phyloP scores from a whole-genome alignment of 495 filamentous ascomycete species.

The Hypomontagnella monticulosa region DNA sequence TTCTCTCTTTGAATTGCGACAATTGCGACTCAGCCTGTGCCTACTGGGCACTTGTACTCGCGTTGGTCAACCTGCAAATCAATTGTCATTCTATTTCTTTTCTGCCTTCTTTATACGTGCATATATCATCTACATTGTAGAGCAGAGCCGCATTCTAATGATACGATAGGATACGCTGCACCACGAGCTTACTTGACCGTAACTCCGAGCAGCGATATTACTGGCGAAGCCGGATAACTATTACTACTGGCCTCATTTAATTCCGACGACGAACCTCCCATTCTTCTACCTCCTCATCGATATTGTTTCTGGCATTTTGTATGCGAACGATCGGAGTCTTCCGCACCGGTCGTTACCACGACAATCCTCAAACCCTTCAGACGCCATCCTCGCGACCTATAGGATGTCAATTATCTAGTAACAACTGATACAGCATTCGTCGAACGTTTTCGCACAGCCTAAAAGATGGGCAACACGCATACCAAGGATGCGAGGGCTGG shows the following conservation, averaged over 20 bases:
- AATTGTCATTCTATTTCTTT: background rate
- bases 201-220: constrained; percentile 5
- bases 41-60: background rate
- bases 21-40: background rate
- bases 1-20: constrained; percentile 2
- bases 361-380: background rate
- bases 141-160: constrained; percentile 19
- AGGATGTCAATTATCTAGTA: background rate
- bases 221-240: background rate
- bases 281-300: background rate
- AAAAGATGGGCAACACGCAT: constrained; percentile 68
- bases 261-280: background rate
- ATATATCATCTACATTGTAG: too few species aligned
- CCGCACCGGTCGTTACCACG: constrained; percentile 14
- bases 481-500: constrained; percentile 66
- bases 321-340: constrained; percentile 16
- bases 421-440: background rate
- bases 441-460: background rate
- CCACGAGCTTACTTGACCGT: background rate
- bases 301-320: constrained; percentile 8
- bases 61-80: background rate
- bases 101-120: constrained; percentile 3
- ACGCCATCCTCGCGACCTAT: background rate
- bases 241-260: background rate
- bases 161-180: constrained; percentile 16